phyloP scores from a whole-genome alignment of 305 asterid genomes.

The Fraxinus sp. region DNA sequence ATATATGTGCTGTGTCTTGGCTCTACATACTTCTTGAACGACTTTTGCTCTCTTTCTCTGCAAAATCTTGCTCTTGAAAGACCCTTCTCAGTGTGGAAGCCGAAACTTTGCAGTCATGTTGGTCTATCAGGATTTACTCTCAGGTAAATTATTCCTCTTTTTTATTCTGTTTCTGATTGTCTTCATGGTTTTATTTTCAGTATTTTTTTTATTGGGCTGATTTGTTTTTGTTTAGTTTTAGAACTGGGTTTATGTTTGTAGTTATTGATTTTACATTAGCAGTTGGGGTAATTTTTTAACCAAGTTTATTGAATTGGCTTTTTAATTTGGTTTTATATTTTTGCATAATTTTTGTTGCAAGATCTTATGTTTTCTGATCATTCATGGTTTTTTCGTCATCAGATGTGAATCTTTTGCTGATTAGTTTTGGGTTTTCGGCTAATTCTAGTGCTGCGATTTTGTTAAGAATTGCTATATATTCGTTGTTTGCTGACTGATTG shows the following conservation, averaged over 20 bases:
- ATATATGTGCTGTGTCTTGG: neutral
- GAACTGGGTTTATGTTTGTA: neutral
- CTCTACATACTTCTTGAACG: neutral
- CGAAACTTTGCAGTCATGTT: slow-evolving; percentile 39
- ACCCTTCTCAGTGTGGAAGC: neutral
- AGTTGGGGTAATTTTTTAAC: neutral
- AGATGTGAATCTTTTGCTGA: neutral
- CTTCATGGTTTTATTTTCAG: neutral
- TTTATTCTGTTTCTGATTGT: neutral
- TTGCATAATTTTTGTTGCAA: neutral
- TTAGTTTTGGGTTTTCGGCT: neutral
- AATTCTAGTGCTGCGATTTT: neutral
- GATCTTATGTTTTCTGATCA: neutral
- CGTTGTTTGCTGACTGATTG: neutral
- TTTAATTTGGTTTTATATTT: neutral
- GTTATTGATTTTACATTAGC: neutral
- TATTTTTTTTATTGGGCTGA: too few species aligned
- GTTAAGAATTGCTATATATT: neutral
- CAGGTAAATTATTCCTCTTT: slow-evolving; percentile 31
- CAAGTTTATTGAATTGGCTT: neutral
- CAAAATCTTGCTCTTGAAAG: neutral
- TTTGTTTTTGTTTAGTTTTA: neutral
- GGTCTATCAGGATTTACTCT: slow-evolving; percentile 66
- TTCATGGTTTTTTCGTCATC: neutral
- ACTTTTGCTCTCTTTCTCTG: slow-evolving; percentile 11